Percentiles rank a stretch among this genome's conserved stretches.
Conservation (phyloP, 768 basidiomycete species). For the Pulveroboletus sp. region DNA sequence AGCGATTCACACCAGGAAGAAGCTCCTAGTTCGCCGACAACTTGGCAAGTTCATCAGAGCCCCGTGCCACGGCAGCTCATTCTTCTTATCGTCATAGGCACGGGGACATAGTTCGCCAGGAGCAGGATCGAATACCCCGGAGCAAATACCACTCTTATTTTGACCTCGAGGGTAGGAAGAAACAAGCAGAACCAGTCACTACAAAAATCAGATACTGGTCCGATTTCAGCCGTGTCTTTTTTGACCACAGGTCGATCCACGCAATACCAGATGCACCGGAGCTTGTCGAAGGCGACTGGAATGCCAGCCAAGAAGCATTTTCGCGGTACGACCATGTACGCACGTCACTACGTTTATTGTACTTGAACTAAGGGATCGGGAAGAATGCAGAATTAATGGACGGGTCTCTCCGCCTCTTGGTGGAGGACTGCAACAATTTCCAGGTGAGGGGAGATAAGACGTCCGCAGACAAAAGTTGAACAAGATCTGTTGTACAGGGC, state of each 20-base stretch:
- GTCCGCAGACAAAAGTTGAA: neutral
- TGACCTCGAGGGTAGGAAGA: constrained; percentile 23
- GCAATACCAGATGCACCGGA: constrained; percentile 55
- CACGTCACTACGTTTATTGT: neutral
- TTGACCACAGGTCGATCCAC: constrained; percentile 62
- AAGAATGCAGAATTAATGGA: constrained; percentile 69
- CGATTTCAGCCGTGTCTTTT: constrained; percentile 50
- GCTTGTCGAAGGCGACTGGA: constrained; percentile 52
- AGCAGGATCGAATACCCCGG: constrained; percentile 47
- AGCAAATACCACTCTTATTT: constrained; percentile 52
- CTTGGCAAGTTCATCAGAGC: constrained; percentile 14
- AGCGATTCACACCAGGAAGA: constrained; percentile 35
- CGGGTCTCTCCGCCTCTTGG: constrained; percentile 55
- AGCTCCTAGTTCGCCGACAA: constrained; percentile 11
- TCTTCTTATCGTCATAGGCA: constrained; percentile 36
- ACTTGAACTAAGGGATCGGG: neutral
- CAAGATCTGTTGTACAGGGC: constrained; percentile 42
- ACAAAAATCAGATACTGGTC: constrained; percentile 45
- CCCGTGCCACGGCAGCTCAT: neutral
- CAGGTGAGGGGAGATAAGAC: constrained; percentile 43
- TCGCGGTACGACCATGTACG: constrained; percentile 51
- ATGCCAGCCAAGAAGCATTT: constrained; percentile 47
- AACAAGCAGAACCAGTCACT: constrained; percentile 7
- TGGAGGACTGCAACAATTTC: constrained; percentile 71
- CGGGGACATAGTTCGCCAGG: constrained; percentile 45